Conservation (phyloP, 805 yeast species). For the Grigorovia transvaalensis region DNA sequence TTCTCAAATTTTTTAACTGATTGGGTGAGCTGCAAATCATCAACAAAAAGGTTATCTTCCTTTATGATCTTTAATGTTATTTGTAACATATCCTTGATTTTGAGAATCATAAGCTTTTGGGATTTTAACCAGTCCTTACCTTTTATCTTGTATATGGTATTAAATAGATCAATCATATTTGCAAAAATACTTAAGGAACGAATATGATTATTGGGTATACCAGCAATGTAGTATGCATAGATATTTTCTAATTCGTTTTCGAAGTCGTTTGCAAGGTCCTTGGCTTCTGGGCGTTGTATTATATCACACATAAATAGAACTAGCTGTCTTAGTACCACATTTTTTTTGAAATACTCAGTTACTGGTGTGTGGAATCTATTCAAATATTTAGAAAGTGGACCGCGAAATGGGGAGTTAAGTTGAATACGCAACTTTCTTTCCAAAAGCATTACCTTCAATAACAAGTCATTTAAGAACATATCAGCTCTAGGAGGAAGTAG, state of each 20-base stretch:
- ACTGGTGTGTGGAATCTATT: constrained; percentile 74
- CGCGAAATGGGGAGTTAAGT: constrained; percentile 79
- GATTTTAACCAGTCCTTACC: constrained; percentile 50
- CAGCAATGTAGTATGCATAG: constrained; percentile 38
- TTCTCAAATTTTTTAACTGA: constrained; percentile 53
- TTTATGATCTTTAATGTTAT: constrained; percentile 18
- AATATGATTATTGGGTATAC: constrained; percentile 29
- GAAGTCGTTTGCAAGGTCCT: constrained; percentile 45
- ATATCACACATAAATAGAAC: constrained; percentile 27
- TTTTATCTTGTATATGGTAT: constrained; percentile 38
- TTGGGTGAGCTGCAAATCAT: constrained; percentile 61
- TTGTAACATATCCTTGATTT: constrained; percentile 21
- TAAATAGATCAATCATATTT: constrained; percentile 58
- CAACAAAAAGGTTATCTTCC: constrained; percentile 23
- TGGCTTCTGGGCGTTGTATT: constrained; percentile 23
- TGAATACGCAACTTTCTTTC: constrained; percentile 80
- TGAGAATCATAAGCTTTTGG: constrained; percentile 30
- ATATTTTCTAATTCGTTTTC: constrained; percentile 43
- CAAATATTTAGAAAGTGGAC: constrained; percentile 80
- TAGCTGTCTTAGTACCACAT: constrained; percentile 58
- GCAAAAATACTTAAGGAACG: constrained; percentile 40
- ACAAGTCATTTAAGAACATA: constrained; percentile 80
- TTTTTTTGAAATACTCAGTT: constrained; percentile 54
- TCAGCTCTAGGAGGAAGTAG: constrained; percentile 85
- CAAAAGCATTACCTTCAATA: constrained; percentile 61